Evolutionary conservation across 225 moss, liverwort and hornwort species (phyloP).

Genomic region (Straminergon stramineum): DNA sequence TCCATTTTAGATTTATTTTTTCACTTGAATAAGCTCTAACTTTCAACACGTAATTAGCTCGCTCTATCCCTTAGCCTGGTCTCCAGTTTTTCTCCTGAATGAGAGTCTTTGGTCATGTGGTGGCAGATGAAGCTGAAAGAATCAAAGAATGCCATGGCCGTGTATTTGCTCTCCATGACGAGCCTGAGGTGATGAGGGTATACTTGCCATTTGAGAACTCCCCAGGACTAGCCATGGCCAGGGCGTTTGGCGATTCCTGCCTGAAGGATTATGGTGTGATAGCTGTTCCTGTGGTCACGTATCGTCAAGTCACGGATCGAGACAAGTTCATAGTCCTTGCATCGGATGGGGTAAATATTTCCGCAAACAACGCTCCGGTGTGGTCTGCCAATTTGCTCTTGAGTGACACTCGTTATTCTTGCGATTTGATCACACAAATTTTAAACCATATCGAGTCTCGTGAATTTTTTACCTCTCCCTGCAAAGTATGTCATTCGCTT

Average conservation of each 20-base stretch:
- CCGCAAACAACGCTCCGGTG: background rate
- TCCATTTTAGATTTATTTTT: background rate
- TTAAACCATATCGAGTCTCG: background rate
- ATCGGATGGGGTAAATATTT: slow-evolving; percentile 31
- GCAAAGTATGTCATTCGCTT: background rate
- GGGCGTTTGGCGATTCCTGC: slow-evolving; percentile 50
- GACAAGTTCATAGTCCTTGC: slow-evolving; percentile 46
- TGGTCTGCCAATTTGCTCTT: background rate
- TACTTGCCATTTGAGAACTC: slow-evolving; percentile 47
- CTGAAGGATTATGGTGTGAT: slow-evolving; percentile 50
- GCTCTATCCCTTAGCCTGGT: background rate
- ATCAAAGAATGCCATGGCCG: slow-evolving; percentile 42
- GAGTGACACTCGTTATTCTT: background rate
- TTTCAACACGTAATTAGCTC: background rate
- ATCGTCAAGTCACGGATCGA: slow-evolving; percentile 29
- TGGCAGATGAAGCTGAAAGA: slow-evolving; percentile 42
- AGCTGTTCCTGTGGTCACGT: slow-evolving; percentile 41
- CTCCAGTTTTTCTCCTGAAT: background rate
- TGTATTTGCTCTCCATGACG: slow-evolving; percentile 43
- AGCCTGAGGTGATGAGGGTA: slow-evolving; percentile 47
- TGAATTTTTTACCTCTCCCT: background rate
- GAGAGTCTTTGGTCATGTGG: background rate
- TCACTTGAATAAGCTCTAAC: background rate
- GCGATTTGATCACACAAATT: background rate
- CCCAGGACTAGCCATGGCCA: slow-evolving; percentile 51